Evolutionary conservation across 106 monocot species (phyloP), one percentile per base, ranked within the genome.

Genomic region (Chionographis japonica): DNA sequence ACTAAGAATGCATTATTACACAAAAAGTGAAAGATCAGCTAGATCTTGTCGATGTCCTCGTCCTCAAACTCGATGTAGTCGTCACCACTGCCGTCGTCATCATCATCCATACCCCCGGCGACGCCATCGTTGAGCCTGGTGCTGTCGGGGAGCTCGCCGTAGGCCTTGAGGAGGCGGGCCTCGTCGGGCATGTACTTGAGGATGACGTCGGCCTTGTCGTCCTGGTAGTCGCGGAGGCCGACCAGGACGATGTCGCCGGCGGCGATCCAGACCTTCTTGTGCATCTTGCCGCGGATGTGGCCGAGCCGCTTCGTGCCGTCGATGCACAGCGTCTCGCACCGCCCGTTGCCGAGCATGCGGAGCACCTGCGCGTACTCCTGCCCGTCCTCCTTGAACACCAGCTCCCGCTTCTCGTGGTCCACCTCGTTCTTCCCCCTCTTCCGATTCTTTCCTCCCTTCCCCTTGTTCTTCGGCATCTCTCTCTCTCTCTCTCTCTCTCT

Each of bases 181-280:
- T 87, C 87, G 54, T 87, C 87, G 12, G 87, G 83, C 87, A 87
- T 87, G 83, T 87, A 87, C 73, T 87, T 87, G 55, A 87, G 74
- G 67, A 87, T 87, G 36, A 87, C 87, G 54, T 87, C 87, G 15
- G 87, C 87, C 74, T 87, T 87, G 42, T 87, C 87, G 66, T 87
- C 87, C 73, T 87, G 87, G 77, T 87, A 87, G 35, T 87, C 87
- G 12, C 87, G 79, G 18, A 87, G 83, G 11, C 87, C 87, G 67
- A 87, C 83, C 27, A 87, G 83, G 55, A 87, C 77, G 62, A 87
- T 83, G 63, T 83, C 87, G 12, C 83, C 87, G 37, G 87, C 87
- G 39, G 87, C 87, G 68, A 87, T 87, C 87, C 87, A 87, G 16
- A 87, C 87, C 62, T 87, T 87, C 76, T 87, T 87, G 77, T 87